phyloP scores from a whole-genome alignment of 2,329 filamentous ascomycete genomes.

The Chrysoporthe cubensis region DNA sequence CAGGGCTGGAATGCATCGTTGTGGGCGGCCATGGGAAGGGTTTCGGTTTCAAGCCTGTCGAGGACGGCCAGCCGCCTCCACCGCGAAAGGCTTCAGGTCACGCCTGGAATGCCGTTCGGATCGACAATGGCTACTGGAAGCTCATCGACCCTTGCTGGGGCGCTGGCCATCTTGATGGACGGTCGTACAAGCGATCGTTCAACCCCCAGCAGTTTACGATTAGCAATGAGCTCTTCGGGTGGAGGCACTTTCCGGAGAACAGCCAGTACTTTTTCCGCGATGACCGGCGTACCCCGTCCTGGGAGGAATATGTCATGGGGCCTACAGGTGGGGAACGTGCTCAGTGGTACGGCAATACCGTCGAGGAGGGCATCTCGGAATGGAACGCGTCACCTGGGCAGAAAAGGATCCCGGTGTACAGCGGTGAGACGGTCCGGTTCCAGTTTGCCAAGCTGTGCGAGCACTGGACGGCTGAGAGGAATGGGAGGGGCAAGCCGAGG shows the following conservation, averaged over 20 bases:
- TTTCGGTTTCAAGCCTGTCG: conserved; percentile 68
- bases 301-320: conserved; percentile 82
- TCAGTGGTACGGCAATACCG: conserved; percentile 48
- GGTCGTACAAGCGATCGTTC: conserved; percentile 71
- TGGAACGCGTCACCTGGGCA: conserved; percentile 64
- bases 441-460: conserved; percentile 78
- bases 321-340: conserved; percentile 54
- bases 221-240: conserved; percentile 79
- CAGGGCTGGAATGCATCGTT: conserved; percentile 77
- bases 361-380: conserved; percentile 56
- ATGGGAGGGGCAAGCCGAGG: conserved; percentile 69
- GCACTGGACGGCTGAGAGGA: conserved; percentile 77
- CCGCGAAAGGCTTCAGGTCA: conserved; percentile 67
- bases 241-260: conserved; percentile 77
- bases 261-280: conserved; percentile 71
- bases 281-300: conserved; percentile 69
- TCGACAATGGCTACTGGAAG: conserved; percentile 89
- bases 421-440: conserved; percentile 67
- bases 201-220: conserved; percentile 62
- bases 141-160: conserved; percentile 93
- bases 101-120: conserved; percentile 91
- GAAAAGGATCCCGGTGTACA: conserved; percentile 64
- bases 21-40: conserved; percentile 86
- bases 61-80: conserved; percentile 68
- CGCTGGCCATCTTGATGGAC: conserved; percentile 68